Evolutionary conservation across 106 monocot species (phyloP), one percentile per base, ranked within the genome.

Genomic region (Dendrobium catenatum): DNA sequence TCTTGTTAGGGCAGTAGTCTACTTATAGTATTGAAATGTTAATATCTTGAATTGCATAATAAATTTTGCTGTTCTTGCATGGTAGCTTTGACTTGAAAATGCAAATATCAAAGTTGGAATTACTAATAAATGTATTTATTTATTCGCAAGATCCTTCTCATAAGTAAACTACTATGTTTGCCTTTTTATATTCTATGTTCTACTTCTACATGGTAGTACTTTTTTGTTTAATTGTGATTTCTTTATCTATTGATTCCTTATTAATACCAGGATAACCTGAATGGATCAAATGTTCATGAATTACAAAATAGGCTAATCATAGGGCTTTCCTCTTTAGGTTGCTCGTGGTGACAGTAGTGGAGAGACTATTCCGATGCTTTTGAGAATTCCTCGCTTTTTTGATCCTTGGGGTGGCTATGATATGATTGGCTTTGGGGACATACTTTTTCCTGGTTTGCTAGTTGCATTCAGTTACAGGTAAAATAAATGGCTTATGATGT

Each of bases 341-440:
- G 99, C 99, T 79, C 88, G 90, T 86, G 99, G 95, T 64, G 90
- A 91, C 80, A 89, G 86, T 51, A 87, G 85, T 85, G 98, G 91
- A 83, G 93, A 90, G 82, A 68, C 91, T 33, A 95, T 99, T 90
- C 99, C 99, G 24, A 99, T 99, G 99, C 89, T 99, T 76, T 79
- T 99, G 73, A 95, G 86, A 80, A 89, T 93, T 48, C 99, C 99
- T 82, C 86, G 95, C 17, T 87, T 95, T 75, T 93, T 91, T 81
- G 99, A 99, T 85, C 89, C 95, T 37, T 99, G 99, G 99, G 91
- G 95, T 81, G 99, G 99, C 64, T 99, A 91, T 86, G 93, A 95
- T 86, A 93, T 99, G 99, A 93, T 99, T 86, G 99, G 99, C 42
- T 99, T 99, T 84, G 99, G 99, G 55, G 99, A 99, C 86, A 99